phyloP scores from a whole-genome alignment of 148 eudicot species.

The Fallopia convolvulus region DNA sequence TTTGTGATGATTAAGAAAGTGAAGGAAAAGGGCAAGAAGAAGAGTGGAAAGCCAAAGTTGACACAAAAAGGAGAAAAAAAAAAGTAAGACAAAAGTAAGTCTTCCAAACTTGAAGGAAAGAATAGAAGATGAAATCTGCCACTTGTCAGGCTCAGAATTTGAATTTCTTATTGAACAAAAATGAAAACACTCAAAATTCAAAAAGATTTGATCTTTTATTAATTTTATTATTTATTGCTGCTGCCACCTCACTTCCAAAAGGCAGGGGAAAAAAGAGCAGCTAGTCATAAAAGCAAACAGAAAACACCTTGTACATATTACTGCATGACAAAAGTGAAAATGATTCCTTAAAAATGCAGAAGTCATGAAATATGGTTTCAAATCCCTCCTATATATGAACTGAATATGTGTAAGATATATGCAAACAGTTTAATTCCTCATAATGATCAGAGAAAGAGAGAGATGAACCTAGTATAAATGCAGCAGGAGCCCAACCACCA shows the following conservation, averaged over 20 bases:
- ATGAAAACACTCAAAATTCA: background rate
- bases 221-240: background rate
- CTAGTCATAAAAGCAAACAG: background rate
- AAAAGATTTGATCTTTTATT: background rate
- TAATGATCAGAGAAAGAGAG: constrained; percentile 1
- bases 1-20: background rate
- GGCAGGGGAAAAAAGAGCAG: background rate
- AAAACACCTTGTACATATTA: background rate
- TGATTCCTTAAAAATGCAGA: background rate
- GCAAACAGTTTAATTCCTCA: background rate
- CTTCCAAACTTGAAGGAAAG: constrained; percentile 12
- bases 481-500: constrained; percentile 84
- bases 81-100: constrained; percentile 7
- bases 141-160: background rate
- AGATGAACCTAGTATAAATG: constrained; percentile 53
- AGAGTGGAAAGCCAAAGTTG: background rate
- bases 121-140: constrained; percentile 7
- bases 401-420: background rate
- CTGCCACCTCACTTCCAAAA: background rate
- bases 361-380: background rate
- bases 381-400: background rate
- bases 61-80: background rate
- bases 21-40: background rate
- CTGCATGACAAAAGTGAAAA: background rate
- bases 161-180: background rate